Base-by-base conservation (phyloP, 148 eudicot species). In the Rhododendron vialii region DNA sequence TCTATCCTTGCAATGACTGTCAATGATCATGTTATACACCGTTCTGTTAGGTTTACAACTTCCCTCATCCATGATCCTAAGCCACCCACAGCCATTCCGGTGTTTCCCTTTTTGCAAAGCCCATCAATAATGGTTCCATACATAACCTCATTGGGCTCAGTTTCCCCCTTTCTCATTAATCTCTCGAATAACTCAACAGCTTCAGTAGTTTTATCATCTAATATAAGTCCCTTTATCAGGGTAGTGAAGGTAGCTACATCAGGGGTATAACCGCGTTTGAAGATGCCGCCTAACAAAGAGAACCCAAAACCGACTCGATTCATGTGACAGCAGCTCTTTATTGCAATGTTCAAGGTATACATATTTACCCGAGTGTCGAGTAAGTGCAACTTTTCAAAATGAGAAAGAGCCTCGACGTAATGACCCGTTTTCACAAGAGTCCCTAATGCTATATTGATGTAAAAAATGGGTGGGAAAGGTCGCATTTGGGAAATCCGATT, bases 61-160 rank as follows among this genome's bases (percentile, higher is more conserved):
- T 28, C 24, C 63, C 41, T 18, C 79, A 18, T 73, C 71, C 67
- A 73, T 84, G 11, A 41, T 55, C 41, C 78, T 48, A 51, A 78
- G 71, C 73, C 84, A 71, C 18, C 4, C 22, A 69, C 2, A 3
- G 86, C 88, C 22, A 24, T 22, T 8, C 18, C 13, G 35, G 67
- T 33, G 14, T 87, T 50, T 12, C 89, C 86, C 8, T 11, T 38
- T 57, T 53, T 84, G 73, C 87, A 87, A n/a, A 87, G 38, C 24
- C 86, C 89, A 22, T 87, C 81, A 12, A 87, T 17, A 28, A 84
- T n/a, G 0, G 87, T 84, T 11, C 82, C 81, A 38, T 57, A 84
- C 14, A 63, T 84, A 65, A 84, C 38, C 7, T 48, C 69, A 50
- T 83, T 14, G 11, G 86, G 86, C n/a, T 78, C 18, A 20, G 48